Evolutionary conservation across 148 eudicot species (phyloP).

Genomic region (Cornus kousa): DNA sequence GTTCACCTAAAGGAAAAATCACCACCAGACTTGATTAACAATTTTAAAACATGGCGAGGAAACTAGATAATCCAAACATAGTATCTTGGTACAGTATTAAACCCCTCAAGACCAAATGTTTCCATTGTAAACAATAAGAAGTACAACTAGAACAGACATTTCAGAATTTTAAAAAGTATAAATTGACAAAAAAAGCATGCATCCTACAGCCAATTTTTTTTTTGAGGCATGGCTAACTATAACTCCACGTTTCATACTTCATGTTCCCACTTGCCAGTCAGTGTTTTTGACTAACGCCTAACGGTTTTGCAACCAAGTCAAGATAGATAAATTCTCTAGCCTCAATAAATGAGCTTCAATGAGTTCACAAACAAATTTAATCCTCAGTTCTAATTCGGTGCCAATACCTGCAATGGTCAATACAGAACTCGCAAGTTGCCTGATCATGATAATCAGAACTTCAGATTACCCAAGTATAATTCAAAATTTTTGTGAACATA

Average conservation of each 20-base stretch:
- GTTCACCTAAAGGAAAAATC: conserved; percentile 67
- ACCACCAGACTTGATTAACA: conserved; percentile 7
- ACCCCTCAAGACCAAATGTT: background rate
- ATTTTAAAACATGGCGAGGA: conserved; percentile 8
- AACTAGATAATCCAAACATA: background rate
- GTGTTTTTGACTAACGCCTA: background rate
- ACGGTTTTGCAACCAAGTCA: background rate
- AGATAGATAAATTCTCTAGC: background rate
- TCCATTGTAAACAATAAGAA: background rate
- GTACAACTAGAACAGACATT: background rate
- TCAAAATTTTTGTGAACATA: background rate
- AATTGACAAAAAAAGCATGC: background rate
- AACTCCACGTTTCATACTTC: background rate
- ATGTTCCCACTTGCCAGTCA: background rate
- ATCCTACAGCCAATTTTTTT: background rate
- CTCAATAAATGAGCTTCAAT: background rate
- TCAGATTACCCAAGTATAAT: background rate
- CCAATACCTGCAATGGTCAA: background rate
- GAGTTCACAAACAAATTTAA: background rate
- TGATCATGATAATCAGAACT: background rate
- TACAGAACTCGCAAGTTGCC: background rate
- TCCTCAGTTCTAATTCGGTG: background rate
- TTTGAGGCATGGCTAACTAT: background rate
- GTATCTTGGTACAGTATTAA: background rate
- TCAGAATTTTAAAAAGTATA: background rate